These are phyloP conservation scores for Tuber microsphaerosporum DNA, from an alignment of 495 filamentous ascomycete genomes.

Conservation along the genomic window DNA sequence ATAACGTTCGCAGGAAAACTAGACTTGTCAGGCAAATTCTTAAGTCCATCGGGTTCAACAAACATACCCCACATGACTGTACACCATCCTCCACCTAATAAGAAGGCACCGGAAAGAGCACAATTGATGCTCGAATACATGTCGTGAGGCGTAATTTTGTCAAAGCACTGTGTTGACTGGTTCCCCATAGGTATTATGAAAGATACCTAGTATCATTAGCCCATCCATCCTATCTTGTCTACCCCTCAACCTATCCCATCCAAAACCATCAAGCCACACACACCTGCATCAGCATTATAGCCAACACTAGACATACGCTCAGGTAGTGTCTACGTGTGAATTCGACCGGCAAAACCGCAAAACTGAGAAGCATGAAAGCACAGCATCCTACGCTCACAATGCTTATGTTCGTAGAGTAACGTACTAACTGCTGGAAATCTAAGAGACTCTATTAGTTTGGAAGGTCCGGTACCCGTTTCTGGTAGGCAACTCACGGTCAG, in stretches of 20 bases:
- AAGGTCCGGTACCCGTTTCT: conserved; percentile 10
- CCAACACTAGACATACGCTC: conserved; percentile 73
- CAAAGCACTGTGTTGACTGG: conserved; percentile 68
- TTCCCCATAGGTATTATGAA: conserved; percentile 87
- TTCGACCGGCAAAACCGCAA: conserved; percentile 74
- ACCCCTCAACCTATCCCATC: neutral
- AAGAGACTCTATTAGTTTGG: neutral
- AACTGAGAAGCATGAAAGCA: conserved; percentile 73
- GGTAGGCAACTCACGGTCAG: conserved; percentile 52
- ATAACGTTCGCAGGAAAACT: conserved; percentile 82
- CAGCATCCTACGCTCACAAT: conserved; percentile 65
- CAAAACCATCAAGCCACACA: conserved; percentile 37
- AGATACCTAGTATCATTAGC: conserved; percentile 52
- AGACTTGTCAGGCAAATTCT: conserved; percentile 9
- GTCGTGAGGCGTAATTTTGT: conserved; percentile 85
- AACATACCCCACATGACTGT: conserved; percentile 69
- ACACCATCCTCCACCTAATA: conserved; percentile 76
- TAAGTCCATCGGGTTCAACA: neutral
- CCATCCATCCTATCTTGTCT: neutral
- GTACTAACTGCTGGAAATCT: conserved; percentile 58
- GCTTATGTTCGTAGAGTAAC: conserved; percentile 68
- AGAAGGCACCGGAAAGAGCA: conserved; percentile 77
- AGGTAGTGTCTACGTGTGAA: conserved; percentile 88
- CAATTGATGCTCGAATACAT: conserved; percentile 78
- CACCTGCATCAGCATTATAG: conserved; percentile 70